Evolutionary conservation across 352 stramenopile species (phyloP).

Genomic region (Pythium phragmitis): DNA sequence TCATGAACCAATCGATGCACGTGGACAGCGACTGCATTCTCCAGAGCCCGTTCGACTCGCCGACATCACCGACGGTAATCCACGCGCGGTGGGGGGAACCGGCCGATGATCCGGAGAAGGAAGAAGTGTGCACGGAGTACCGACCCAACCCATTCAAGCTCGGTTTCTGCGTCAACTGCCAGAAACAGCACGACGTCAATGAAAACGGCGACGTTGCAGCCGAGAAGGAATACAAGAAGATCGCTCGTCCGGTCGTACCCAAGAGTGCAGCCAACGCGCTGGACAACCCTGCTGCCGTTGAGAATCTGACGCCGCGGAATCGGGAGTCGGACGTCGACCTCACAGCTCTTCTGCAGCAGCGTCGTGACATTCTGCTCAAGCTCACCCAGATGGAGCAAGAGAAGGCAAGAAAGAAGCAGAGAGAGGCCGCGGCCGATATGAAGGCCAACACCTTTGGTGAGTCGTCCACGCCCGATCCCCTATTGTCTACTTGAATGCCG

Average conservation of each 20-base stretch:
- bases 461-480: constrained; percentile 15
- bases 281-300: constrained; percentile 68
- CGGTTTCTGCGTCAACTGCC: constrained; percentile 88
- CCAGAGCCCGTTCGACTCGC: constrained; percentile 66
- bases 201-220: constrained; percentile 59
- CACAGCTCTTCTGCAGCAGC: constrained; percentile 63
- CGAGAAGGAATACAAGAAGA: constrained; percentile 85
- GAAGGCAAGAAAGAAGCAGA: constrained; percentile 44
- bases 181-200: constrained; percentile 87
- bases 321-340: constrained; percentile 86
- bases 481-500: neutral
- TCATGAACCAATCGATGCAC: constrained; percentile 47
- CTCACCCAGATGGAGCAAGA: constrained; percentile 60
- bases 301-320: constrained; percentile 34
- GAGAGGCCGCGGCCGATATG: constrained; percentile 30
- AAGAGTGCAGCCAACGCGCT: constrained; percentile 79
- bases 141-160: constrained; percentile 82
- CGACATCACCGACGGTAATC: constrained; percentile 74
- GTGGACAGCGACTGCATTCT: constrained; percentile 83
- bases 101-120: constrained; percentile 80
- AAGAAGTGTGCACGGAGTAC: constrained; percentile 80
- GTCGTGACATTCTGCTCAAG: constrained; percentile 75
- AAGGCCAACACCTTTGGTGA: constrained; percentile 46
- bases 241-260: constrained; percentile 60
- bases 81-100: constrained; percentile 85